phyloP scores from a whole-genome alignment of 2,329 filamentous ascomycete genomes.

The Cladosporium halotolerans region DNA sequence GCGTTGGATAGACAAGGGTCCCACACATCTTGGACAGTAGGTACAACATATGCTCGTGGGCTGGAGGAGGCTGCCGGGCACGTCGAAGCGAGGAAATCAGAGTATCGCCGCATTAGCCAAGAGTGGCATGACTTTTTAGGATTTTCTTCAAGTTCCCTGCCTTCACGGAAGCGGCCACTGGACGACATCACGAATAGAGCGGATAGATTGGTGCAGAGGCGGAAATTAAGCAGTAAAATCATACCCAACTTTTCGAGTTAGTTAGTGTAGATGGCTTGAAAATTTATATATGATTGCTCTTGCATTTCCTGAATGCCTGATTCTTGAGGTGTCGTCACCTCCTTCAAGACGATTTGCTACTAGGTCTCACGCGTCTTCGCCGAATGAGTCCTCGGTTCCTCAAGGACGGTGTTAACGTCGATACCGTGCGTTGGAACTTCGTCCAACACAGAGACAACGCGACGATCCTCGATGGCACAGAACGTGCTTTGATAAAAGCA shows the following conservation, averaged over 20 bases:
- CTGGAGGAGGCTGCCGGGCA: background rate
- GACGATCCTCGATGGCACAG: background rate
- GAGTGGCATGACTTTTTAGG: background rate
- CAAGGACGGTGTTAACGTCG: constrained; percentile 7
- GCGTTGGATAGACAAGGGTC: background rate
- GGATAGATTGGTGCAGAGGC: too few relatives aligned
- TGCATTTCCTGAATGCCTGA: too few relatives aligned
- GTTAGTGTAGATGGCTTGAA: too few relatives aligned
- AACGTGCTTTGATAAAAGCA: background rate
- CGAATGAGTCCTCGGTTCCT: background rate
- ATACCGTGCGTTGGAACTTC: constrained; percentile 10
- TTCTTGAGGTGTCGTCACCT: background rate
- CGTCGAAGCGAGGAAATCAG: background rate
- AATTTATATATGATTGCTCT: too few relatives aligned
- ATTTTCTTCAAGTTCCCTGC: background rate
- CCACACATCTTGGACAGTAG: background rate
- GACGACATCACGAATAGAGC: background rate
- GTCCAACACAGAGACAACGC: constrained; percentile 9
- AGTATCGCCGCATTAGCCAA: background rate
- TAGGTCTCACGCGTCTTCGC: background rate
- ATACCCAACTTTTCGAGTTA: too few relatives aligned
- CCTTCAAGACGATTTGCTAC: constrained; percentile 9
- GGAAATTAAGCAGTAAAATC: too few relatives aligned
- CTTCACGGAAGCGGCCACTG: background rate
- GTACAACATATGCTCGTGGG: background rate